phyloP scores from a whole-genome alignment of 305 asterid genomes.

The Plantago rigida region DNA sequence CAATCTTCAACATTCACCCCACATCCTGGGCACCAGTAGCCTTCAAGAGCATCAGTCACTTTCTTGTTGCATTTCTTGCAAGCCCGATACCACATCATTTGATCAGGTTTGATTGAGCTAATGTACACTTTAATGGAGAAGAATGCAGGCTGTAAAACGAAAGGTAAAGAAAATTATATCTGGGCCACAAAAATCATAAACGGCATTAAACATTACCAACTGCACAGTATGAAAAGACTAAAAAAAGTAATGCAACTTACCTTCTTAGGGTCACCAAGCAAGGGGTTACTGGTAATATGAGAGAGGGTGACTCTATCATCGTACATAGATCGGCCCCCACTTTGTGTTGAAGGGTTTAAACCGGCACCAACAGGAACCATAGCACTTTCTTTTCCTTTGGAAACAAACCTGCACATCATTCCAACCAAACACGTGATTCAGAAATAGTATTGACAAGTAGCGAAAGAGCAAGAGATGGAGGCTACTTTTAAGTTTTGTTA shows the following conservation, averaged over 20 bases:
- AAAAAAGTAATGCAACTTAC: constrained; percentile 49
- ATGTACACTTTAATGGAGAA: constrained; percentile 60
- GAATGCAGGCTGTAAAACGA: constrained; percentile 47
- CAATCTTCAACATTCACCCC: constrained; percentile 50
- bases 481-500: neutral
- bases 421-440: constrained; percentile 11
- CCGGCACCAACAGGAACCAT: constrained; percentile 67
- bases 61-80: constrained; percentile 86
- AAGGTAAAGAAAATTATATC: neutral
- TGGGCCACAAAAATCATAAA: no score
- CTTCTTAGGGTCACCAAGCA: constrained; percentile 67
- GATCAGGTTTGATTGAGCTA: constrained; percentile 69
- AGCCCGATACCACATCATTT: constrained; percentile 88
- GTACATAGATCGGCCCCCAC: constrained; percentile 55
- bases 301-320: constrained; percentile 59
- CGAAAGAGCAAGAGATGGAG: neutral
- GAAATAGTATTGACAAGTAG: neutral
- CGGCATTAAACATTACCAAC: neutral
- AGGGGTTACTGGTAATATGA: constrained; percentile 58
- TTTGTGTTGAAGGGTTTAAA: constrained; percentile 36
- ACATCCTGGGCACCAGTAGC: constrained; percentile 87
- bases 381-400: constrained; percentile 76
- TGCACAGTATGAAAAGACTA: neutral
- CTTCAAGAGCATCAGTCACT: constrained; percentile 60
- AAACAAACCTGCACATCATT: constrained; percentile 49